These are phyloP conservation scores for Pythium chondricola DNA, from an alignment of 352 stramenopile genomes.

Conservation along the genomic window DNA sequence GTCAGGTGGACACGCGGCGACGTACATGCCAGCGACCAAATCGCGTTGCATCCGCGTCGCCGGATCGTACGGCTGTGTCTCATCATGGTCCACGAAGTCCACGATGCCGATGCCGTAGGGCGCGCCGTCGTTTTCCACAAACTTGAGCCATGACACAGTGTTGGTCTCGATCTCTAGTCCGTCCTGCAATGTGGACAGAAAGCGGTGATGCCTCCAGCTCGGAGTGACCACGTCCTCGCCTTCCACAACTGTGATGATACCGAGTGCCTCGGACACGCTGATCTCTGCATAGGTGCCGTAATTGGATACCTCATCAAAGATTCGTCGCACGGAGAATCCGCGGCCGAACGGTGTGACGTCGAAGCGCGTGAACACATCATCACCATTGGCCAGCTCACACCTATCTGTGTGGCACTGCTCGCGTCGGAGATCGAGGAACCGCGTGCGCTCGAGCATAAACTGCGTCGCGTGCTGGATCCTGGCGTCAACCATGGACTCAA, in stretches of 20 bases:
- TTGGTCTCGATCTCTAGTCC: slow-evolving; percentile 18
- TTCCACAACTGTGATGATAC: slow-evolving; percentile 16
- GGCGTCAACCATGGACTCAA: background rate
- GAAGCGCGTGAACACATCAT: slow-evolving; percentile 17
- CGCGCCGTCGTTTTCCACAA: background rate
- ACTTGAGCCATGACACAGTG: slow-evolving; percentile 6
- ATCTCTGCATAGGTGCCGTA: slow-evolving; percentile 18
- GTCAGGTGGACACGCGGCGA: slow-evolving; percentile 7
- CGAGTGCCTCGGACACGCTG: slow-evolving; percentile 17
- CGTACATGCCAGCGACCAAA: slow-evolving; percentile 3
- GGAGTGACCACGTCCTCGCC: slow-evolving; percentile 7
- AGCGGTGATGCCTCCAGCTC: slow-evolving; percentile 6
- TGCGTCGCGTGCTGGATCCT: slow-evolving; percentile 6
- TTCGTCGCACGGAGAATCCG: background rate
- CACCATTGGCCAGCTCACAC: slow-evolving; percentile 9
- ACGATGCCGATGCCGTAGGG: slow-evolving; percentile 7
- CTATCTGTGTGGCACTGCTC: slow-evolving; percentile 11
- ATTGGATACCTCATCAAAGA: slow-evolving; percentile 12
- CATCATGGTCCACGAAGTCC: slow-evolving; percentile 36
- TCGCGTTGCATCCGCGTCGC: slow-evolving; percentile 12
- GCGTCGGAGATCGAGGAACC: slow-evolving; percentile 7
- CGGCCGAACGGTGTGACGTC: slow-evolving; percentile 14
- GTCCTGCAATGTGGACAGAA: slow-evolving; percentile 7
- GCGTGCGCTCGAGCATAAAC: slow-evolving; percentile 10
- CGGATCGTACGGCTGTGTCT: slow-evolving; percentile 28